A percentile compares a stretch with the other conserved stretches of the same genome.
Conservation (phyloP, 2,329 filamentous ascomycete species). For the Beauveria rudraprayagi region DNA sequence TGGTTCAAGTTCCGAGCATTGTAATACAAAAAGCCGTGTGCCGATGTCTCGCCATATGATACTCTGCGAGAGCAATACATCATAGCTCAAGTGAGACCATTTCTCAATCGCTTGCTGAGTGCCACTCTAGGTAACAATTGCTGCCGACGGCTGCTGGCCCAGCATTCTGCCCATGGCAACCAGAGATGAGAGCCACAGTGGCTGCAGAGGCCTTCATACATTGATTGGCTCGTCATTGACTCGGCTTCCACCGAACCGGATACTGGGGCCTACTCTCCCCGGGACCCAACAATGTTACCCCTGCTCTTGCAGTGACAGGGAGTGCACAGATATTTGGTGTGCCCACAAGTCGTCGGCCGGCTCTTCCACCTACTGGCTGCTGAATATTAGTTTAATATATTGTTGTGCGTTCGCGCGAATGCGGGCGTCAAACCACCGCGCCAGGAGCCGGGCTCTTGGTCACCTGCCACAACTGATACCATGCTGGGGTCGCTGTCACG, state of each 20-base stretch:
- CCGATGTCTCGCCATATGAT: neutral
- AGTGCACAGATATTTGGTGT: neutral
- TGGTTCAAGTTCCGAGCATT: conserved; percentile 5
- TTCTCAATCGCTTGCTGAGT: neutral
- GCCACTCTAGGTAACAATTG: no score
- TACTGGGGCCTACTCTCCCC: conserved; percentile 5
- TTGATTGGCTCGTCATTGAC: neutral
- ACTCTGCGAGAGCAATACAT: neutral
- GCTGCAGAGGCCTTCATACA: neutral
- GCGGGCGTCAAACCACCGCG: neutral
- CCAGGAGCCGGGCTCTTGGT: conserved; percentile 3
- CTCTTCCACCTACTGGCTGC: neutral
- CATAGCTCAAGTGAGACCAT: neutral
- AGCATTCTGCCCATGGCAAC: no score
- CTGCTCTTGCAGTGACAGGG: neutral
- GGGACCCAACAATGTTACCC: conserved; percentile 1
- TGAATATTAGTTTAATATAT: conserved; percentile 1
- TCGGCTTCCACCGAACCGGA: conserved; percentile 9
- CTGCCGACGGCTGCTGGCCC: no score
- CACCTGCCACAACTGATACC: neutral
- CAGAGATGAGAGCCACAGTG: neutral
- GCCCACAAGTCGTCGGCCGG: neutral
- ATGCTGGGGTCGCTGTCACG: neutral
- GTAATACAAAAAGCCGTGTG: neutral
- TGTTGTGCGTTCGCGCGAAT: neutral